Base-by-base conservation (phyloP, 352 stramenopile genomes). In the Phytopythium kandeliae region DNA sequence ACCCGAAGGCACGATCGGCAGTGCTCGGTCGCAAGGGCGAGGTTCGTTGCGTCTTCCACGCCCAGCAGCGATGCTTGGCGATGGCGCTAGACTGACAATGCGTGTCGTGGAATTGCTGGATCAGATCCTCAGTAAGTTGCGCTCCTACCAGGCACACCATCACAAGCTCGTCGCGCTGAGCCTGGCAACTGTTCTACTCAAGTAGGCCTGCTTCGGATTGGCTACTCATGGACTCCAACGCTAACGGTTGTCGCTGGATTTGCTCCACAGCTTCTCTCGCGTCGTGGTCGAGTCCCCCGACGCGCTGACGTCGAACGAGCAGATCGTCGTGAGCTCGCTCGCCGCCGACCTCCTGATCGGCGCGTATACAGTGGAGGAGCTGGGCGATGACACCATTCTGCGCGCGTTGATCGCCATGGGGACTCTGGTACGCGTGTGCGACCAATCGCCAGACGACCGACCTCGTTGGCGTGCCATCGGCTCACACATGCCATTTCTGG, bases 301-400 rank as follows among this genome's bases (percentile, higher is more conserved):
- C 7, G 35, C 62, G 12, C 46, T 89, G 13, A 71, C 71, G 12
- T 22, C 61, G 11, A 75, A 86, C 38, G 79, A 88, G 25, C 58
- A 70, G 25, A 55, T 85, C 0, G 58, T 73, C 2, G 57, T 87
- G 31, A 65, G 74, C 35, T 83, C 77, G 2, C 48, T 77, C 24
- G 62, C 67, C 2, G 78, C 72, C 51, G 66, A 77, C 19, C 55
- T 87, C 22, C 48, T 89, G 21, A 82, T 81, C 40, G 64, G 74
- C 22, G 54, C 72, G 10, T 66, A 66, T 26, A 60, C 71, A 13
- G 53, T 93, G 17, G 60, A 80, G 37, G 72, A 89, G 40, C 55
- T 88, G n/a, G 76, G 77, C n/a, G 80, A 93, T 53, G 80, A 93
- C 51, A 73, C 78, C 6, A 71, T 92, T 45, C 59, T 90, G 45